Conservation (phyloP, 2,329 filamentous ascomycete species). For the Talaromyces sp. region DNA sequence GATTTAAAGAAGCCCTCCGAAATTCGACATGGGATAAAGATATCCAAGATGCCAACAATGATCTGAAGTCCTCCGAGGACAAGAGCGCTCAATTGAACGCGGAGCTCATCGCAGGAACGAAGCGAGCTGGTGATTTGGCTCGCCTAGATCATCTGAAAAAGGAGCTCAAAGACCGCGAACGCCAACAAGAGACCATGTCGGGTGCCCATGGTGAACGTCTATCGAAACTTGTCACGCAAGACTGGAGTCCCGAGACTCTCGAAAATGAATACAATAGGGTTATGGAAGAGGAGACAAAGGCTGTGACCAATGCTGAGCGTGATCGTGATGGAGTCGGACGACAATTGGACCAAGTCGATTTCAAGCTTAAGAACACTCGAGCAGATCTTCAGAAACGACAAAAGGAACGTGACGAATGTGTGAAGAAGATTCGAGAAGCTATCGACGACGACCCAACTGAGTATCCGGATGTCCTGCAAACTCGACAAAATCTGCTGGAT, state of each 20-base stretch:
- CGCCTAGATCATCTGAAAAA: conserved; percentile 78
- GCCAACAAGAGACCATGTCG: conserved; percentile 70
- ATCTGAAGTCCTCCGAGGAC: conserved; percentile 64
- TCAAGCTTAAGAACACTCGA: conserved; percentile 60
- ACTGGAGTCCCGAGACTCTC: conserved; percentile 65
- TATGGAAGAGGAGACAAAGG: conserved; percentile 51
- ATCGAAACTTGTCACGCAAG: conserved; percentile 53
- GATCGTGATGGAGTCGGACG: conserved; percentile 64
- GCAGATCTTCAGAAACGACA: conserved; percentile 60
- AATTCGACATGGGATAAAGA: conserved; percentile 63
- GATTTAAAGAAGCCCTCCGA: conserved; percentile 58
- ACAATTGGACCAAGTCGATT: conserved; percentile 71
- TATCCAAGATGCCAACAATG: conserved; percentile 59
- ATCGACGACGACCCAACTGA: conserved; percentile 47
- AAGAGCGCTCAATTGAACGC: conserved; percentile 65
- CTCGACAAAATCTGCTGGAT: conserved; percentile 48
- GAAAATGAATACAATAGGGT: conserved; percentile 64
- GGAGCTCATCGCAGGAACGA: conserved; percentile 80
- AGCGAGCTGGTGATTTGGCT: conserved; percentile 73
- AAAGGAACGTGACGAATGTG: conserved; percentile 56
- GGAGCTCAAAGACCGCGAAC: conserved; percentile 66
- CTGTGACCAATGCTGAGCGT: conserved; percentile 60
- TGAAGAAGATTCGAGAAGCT: conserved; percentile 56
- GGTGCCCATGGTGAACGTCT: conserved; percentile 70
- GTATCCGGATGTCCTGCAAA: conserved; percentile 48